These are phyloP conservation scores for Chaetomium globosum DNA, from an alignment of 2,329 filamentous ascomycete species.

Conservation along the genomic window DNA sequence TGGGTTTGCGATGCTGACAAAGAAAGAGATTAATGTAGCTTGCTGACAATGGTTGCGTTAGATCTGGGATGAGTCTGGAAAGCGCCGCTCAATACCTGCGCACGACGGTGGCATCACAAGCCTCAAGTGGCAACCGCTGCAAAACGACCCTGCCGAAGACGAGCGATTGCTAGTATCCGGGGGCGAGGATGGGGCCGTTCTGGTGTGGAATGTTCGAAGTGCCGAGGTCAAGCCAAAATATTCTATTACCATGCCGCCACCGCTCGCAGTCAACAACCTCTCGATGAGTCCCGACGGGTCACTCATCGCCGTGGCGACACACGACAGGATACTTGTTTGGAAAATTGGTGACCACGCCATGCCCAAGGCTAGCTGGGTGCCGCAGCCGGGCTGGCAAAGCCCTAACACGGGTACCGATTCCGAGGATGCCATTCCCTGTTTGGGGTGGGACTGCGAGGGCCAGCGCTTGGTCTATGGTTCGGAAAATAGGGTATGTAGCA, in stretches of 20 bases:
- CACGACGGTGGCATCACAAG: conserved; percentile 62
- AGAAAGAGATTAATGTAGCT: background rate
- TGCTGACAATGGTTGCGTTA: conserved; percentile 35
- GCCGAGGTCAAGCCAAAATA: conserved; percentile 59
- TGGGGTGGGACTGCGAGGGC: conserved; percentile 65
- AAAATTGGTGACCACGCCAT: conserved; percentile 62
- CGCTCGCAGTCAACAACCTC: conserved; percentile 56
- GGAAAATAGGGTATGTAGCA: conserved; percentile 60
- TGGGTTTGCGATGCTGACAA: conserved; percentile 45
- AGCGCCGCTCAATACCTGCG: conserved; percentile 59
- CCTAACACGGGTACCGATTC: conserved; percentile 54
- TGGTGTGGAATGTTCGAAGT: conserved; percentile 63
- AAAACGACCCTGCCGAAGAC: conserved; percentile 45
- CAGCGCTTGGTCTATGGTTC: conserved; percentile 65
- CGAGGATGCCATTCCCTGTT: conserved; percentile 63
- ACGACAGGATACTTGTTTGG: conserved; percentile 63
- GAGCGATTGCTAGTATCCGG: conserved; percentile 64
- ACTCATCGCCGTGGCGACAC: conserved; percentile 64
- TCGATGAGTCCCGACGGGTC: conserved; percentile 66
- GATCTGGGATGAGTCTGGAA: conserved; percentile 60
- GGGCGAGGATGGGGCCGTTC: conserved; percentile 64
- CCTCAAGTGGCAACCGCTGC: conserved; percentile 63
- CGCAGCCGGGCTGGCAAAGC: conserved; percentile 61
- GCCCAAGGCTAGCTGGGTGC: conserved; percentile 61
- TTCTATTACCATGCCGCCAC: conserved; percentile 61